These are phyloP conservation scores for Paramecium sexaurelia DNA, from an alignment of 73 alveolate genomes.

Conservation along the genomic window DNA sequence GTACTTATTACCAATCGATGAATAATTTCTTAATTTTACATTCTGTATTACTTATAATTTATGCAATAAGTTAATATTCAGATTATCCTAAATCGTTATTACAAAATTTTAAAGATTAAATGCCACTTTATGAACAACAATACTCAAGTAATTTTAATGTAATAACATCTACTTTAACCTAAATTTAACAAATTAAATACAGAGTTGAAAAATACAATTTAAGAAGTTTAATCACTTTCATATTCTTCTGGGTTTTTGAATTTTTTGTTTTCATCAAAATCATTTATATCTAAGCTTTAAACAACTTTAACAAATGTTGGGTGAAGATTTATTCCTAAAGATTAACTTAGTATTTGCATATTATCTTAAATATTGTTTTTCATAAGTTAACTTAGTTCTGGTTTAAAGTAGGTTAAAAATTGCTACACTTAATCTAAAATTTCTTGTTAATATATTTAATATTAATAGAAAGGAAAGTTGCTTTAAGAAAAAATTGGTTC, in stretches of 20 bases:
- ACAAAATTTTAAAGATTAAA: neutral
- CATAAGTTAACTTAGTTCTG: constrained; percentile 23
- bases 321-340: neutral
- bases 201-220: neutral
- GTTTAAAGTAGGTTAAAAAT: constrained; percentile 24
- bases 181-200: neutral
- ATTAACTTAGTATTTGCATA: neutral
- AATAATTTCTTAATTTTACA: constrained; percentile 7
- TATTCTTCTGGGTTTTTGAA: constrained; percentile 18
- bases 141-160: constrained; percentile 8
- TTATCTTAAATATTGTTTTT: neutral
- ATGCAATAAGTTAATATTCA: neutral
- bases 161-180: neutral
- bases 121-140: neutral
- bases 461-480: constrained; percentile 15
- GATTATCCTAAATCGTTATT: neutral
- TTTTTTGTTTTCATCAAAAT: constrained; percentile 46
- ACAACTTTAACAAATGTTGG: constrained; percentile 32
- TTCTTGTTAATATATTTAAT: neutral
- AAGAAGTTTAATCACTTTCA: constrained; percentile 7
- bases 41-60: neutral
- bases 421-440: neutral
- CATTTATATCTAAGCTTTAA: neutral
- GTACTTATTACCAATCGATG: constrained; percentile 18
- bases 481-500: constrained; percentile 11